A percentile compares a stretch with the other conserved stretches of the same genome.
Conservation (phyloP, 2,329 filamentous ascomycete species). For the Arthrobotrys sinensis region DNA sequence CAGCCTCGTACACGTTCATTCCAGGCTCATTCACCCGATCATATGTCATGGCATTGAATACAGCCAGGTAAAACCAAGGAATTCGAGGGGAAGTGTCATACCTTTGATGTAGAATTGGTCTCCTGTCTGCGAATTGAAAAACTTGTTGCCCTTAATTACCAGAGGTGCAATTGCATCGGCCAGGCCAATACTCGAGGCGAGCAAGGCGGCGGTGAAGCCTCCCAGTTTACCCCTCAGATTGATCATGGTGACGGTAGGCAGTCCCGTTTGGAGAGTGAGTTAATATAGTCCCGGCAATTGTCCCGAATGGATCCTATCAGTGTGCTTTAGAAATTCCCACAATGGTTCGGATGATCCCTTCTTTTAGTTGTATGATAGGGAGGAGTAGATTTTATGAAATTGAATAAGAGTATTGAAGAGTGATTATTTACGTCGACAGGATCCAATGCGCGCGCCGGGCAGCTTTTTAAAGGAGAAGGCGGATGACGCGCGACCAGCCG, state of each 20-base stretch:
- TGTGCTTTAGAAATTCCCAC: too few relatives aligned
- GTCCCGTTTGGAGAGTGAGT: too few relatives aligned
- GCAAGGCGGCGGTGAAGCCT: slow-evolving; percentile 34
- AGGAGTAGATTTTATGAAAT: background rate
- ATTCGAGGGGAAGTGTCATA: slow-evolving; percentile 66
- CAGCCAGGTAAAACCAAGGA: background rate
- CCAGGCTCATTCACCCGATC: background rate
- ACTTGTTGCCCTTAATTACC: slow-evolving; percentile 72
- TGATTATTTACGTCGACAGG: too few relatives aligned
- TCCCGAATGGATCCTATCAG: too few relatives aligned
- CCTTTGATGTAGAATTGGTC: slow-evolving; percentile 88
- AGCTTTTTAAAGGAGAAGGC: slow-evolving; percentile 18
- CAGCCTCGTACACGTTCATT: slow-evolving; percentile 26
- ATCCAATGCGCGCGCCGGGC: slow-evolving; percentile 1
- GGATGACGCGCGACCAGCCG: slow-evolving; percentile 22
- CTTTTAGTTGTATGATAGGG: background rate
- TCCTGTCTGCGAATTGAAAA: slow-evolving; percentile 82
- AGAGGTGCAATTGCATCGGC: slow-evolving; percentile 42
- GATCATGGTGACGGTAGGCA: slow-evolving; percentile 37
- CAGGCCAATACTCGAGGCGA: slow-evolving; percentile 25
- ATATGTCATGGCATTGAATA: background rate
- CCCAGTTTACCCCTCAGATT: slow-evolving; percentile 26
- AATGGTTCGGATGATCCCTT: too few relatives aligned
- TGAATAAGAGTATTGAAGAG: too few relatives aligned
- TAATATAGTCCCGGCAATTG: background rate